Evolutionary conservation across 176 grass and related monocot genomes (phyloP), one percentile per base, ranked within the genome.

Genomic region (Carex cristatella): DNA sequence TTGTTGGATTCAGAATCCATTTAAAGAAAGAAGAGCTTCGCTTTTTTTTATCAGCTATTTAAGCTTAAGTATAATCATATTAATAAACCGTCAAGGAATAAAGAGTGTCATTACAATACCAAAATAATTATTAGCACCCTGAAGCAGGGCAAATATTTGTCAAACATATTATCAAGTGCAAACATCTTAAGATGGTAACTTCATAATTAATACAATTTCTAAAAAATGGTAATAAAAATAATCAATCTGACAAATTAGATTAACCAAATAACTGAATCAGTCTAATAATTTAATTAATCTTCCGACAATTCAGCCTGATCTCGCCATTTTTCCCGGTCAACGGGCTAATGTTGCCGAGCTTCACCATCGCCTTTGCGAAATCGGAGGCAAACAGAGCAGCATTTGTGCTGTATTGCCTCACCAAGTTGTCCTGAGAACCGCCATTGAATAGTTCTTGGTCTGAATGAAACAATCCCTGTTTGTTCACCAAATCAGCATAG

Each of bases 361-460:
- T 90, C 6, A 94, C 90, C 94, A 94, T 97, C 0, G 92, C 92
- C 15, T 62, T 84, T 16, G 87, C 90, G 63, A 97, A 97, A 81
- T 94, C 88, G 0, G 35, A 35, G 0, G 23, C 49, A 40, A 97
- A 97, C 0, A 57, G 65, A 38, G 87, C 38, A 18, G 46, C 63
- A 27, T 94, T 89, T 9, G 65, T 85, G 5, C 86, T 87, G 83
- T 94, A 97, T 1, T 40, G 37, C 7, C 65, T 61, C 69, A 97
- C 92, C 56, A 94, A 59, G 2, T 84, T 80, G 65, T 97, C 94
- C 63, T 89, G 89, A 10, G 85, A 71, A 32, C 86, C 80, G 32
- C 81, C 54, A 33, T 61, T 89, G 79, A 87, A 94, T 0, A 97
- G 86, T 83, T 90, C 94, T 80, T 97, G 94, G 77, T 97, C 94